A percentile compares a stretch with the other conserved stretches of the same genome.
Conservation (phyloP, 352 stramenopile genomes). For the Phytophthora kernoviae region DNA sequence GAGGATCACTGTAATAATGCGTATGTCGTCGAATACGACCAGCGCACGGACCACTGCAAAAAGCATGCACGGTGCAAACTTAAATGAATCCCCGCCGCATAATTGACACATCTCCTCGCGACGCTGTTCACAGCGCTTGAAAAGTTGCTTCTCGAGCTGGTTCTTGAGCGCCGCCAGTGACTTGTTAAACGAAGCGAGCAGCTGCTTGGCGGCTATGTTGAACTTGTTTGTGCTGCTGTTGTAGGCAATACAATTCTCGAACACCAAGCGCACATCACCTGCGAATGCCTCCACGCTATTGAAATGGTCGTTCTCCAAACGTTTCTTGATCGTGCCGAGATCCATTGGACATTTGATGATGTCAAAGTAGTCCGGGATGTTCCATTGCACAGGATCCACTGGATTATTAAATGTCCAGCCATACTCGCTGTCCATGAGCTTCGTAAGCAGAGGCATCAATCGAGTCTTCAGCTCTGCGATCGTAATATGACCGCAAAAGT, state of each 20-base stretch:
- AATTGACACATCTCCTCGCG: constrained; percentile 90
- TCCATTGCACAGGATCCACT: constrained; percentile 94
- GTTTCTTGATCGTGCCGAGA: constrained; percentile 97
- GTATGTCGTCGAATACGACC: constrained; percentile 86
- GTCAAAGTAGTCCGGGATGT: constrained; percentile 92
- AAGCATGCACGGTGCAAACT: constrained; percentile 90
- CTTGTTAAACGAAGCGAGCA: constrained; percentile 80
- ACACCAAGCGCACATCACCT: constrained; percentile 87
- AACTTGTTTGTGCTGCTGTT: constrained; percentile 92
- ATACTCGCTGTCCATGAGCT: constrained; percentile 90
- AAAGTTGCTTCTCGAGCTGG: constrained; percentile 84
- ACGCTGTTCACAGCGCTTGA: constrained; percentile 82
- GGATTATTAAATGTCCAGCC: constrained; percentile 94
- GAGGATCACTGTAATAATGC: constrained; percentile 87
- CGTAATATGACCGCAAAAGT: constrained; percentile 87
- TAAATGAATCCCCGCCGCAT: constrained; percentile 89
- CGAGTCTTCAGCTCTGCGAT: constrained; percentile 84
- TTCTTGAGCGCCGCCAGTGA: constrained; percentile 69
- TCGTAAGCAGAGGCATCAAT: constrained; percentile 80
- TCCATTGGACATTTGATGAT: constrained; percentile 99
- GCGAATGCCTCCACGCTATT: constrained; percentile 88
- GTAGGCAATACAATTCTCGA: constrained; percentile 91
- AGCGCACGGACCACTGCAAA: constrained; percentile 86
- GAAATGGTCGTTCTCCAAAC: constrained; percentile 95
- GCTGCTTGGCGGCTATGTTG: constrained; percentile 83